phyloP scores from a whole-genome alignment of 495 filamentous ascomycete genomes.

The Tuber indicum region DNA sequence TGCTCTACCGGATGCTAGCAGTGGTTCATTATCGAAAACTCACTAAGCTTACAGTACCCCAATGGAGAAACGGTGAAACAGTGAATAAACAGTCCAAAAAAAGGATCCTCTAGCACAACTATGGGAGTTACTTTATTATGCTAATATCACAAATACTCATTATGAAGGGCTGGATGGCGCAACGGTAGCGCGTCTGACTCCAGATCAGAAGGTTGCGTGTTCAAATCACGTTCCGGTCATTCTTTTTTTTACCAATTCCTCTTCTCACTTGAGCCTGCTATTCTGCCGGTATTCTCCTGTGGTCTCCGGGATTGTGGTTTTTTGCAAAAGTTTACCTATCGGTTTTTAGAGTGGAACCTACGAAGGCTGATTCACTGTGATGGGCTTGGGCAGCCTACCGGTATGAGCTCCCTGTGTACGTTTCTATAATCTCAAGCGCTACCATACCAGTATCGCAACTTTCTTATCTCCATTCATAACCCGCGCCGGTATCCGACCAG shows the following conservation, averaged over 20 bases:
- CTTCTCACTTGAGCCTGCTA: not conserved
- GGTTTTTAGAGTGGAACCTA: not conserved
- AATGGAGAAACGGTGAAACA: not conserved
- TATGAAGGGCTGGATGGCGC: conserved; percentile 24
- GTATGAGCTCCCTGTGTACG: not conserved
- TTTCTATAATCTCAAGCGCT: not conserved
- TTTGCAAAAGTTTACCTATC: not conserved
- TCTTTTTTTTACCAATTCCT: conserved; percentile 5
- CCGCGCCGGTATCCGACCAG: not conserved
- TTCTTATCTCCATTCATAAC: not conserved
- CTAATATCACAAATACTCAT: accelerated
- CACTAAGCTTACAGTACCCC: no score
- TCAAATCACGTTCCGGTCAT: conserved; percentile 37
- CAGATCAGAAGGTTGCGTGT: conserved; percentile 38
- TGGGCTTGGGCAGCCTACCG: not conserved
- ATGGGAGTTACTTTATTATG: not conserved
- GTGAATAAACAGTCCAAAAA: not conserved
- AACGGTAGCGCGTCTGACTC: conserved; percentile 37
- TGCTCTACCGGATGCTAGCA: not conserved
- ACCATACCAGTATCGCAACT: not conserved
- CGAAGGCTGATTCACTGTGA: not conserved
- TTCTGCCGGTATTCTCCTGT: not conserved
- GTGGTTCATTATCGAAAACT: not conserved
- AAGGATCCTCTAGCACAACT: not conserved
- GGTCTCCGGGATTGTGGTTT: not conserved